phyloP scores from a whole-genome alignment of 768 basidiomycete species.

The Calocybe gangraenosa region DNA sequence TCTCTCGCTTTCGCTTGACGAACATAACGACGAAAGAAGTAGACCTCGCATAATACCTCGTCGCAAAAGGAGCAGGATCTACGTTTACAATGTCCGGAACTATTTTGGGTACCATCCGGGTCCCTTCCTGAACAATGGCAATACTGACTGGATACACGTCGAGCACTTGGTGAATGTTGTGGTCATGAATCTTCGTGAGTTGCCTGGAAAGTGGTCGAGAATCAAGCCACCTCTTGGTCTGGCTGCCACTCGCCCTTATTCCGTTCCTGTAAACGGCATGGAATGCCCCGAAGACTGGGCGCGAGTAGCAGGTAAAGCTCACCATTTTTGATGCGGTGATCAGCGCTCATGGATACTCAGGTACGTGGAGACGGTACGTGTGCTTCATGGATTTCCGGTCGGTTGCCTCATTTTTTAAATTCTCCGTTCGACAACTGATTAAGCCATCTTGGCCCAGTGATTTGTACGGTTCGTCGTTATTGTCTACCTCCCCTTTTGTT shows the following conservation, averaged over 20 bases:
- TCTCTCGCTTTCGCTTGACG: conserved; percentile 40
- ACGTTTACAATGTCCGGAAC: conserved; percentile 62
- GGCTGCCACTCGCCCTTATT: conserved; percentile 49
- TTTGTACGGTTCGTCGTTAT: conserved; percentile 35
- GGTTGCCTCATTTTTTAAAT: conserved; percentile 2
- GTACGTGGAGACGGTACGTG: conserved; percentile 70
- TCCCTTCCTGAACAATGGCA: conserved; percentile 41
- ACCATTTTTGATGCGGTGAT: neutral
- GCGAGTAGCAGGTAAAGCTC: conserved; percentile 51
- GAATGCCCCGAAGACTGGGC: conserved; percentile 56
- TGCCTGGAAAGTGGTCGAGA: conserved; percentile 28
- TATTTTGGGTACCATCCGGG: conserved; percentile 57
- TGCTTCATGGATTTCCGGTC: conserved; percentile 80
- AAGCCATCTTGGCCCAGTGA: conserved; percentile 23
- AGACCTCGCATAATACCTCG: conserved; percentile 25
- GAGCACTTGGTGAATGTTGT: conserved; percentile 56
- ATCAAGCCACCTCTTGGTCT: conserved; percentile 47
- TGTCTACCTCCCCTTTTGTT: neutral
- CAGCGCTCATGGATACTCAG: conserved; percentile 8
- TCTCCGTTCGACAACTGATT: neutral
- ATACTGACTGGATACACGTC: conserved; percentile 61
- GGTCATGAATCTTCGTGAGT: conserved; percentile 46
- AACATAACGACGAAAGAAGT: conserved; percentile 23
- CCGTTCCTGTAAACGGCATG: conserved; percentile 37
- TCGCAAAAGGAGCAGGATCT: conserved; percentile 48